Evolutionary conservation across 2,329 filamentous ascomycete genomes (phyloP).

Genomic region (Cryoendolithus antarcticus): DNA sequence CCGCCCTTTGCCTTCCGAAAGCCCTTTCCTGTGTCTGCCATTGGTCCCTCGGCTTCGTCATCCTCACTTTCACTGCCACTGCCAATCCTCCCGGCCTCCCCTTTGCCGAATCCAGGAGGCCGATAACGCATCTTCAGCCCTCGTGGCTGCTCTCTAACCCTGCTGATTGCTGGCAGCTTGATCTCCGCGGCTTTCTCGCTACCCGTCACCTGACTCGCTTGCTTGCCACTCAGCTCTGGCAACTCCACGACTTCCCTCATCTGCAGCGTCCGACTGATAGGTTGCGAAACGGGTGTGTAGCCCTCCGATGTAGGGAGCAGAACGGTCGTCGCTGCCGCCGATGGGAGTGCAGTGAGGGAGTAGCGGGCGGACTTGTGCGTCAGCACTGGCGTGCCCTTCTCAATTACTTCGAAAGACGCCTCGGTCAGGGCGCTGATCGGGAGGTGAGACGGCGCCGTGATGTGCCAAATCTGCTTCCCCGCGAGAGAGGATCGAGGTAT

Average conservation of each 20-base stretch:
- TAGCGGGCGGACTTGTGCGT: conserved; percentile 54
- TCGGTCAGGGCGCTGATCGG: conserved; percentile 56
- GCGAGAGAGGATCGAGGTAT: conserved; percentile 43
- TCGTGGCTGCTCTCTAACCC: conserved; percentile 52
- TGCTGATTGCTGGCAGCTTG: conserved; percentile 37
- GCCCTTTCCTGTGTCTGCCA: conserved; percentile 7
- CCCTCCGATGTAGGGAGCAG: conserved; percentile 14
- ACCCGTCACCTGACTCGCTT: conserved; percentile 28
- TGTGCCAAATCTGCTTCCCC: conserved; percentile 71
- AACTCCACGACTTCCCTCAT: conserved; percentile 52
- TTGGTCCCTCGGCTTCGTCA: conserved; percentile 26
- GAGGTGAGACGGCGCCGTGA: conserved; percentile 58
- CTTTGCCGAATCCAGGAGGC: conserved; percentile 47
- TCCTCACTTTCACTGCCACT: conserved; percentile 29
- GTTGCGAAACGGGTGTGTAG: conserved; percentile 27
- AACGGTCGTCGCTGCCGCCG: conserved; percentile 7
- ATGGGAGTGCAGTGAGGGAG: conserved; percentile 12
- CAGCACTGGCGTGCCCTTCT: conserved; percentile 42
- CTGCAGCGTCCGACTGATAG: conserved; percentile 50
- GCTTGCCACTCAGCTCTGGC: conserved; percentile 28
- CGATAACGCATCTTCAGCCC: conserved; percentile 55
- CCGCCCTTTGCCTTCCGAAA: conserved; percentile 17
- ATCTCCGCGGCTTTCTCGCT: conserved; percentile 29
- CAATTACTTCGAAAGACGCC: conserved; percentile 48
- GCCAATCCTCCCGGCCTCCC: conserved; percentile 31